Evolutionary conservation across 2,329 filamentous ascomycete genomes (phyloP), one percentile per base, ranked within the genome.

Genomic region (Fusarium phyllophilum): DNA sequence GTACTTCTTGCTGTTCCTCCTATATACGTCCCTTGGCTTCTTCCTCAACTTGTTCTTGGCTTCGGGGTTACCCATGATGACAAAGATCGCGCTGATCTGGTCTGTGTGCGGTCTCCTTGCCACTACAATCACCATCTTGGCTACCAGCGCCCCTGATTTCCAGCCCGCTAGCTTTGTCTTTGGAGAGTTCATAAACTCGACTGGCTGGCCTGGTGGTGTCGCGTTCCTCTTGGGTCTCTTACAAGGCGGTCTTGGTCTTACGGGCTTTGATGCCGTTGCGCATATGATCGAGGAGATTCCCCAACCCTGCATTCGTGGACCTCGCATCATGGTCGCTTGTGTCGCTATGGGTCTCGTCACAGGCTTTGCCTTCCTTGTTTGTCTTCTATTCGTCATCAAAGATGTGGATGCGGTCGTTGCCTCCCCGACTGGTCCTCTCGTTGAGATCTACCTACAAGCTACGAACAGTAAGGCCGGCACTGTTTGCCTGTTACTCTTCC

Each of bases 51-150:
- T 52, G 0, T 60, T 31, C 5, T 5, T 60, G 13, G 26, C 46
- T 17, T 60, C 33, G 12, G 45, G 58, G 7, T 10, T 41, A 10
- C 58, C 58, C 4, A n/a, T 61, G 15, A 42, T 61, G 48, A 56
- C 36, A 13, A 61, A 61, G n/a, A 15, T 56, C 8, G 58, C 58
- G 5, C 29, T 56, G 36, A n/a, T 56, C n/a, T 42, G 48, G 36
- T 61, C 58, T 6, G 58, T 56, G 5, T 42, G 29, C 18, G 36
- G 58, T 14, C 36, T 56, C 11, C 36, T 56, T 5, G 58, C 48
- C 11, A 61, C 36, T 1, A 39, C 51, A 1, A 42, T 61, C 20
- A 55, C 46, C 4, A 36, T 56, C 8, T n/a, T 61, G 29, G 36
- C 58, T 1, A 55, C 48, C 4, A 61, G 48, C 2, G 34, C 58